Evolutionary conservation across 2,329 filamentous ascomycete species (phyloP).

Genomic region (Fusarium lyarnte): DNA sequence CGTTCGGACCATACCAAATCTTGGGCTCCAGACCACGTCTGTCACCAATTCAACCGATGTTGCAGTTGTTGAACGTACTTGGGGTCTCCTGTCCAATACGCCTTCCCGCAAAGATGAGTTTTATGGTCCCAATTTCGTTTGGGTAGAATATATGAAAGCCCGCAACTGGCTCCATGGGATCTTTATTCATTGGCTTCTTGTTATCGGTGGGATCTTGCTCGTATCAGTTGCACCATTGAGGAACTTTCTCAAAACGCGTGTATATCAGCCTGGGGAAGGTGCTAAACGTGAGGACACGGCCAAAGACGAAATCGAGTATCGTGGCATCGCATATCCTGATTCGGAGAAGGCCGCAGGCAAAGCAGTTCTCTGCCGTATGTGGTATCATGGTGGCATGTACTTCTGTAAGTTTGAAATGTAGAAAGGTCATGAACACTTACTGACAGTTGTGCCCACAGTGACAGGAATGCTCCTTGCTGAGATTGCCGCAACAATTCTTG

Average conservation of each 20-base stretch:
- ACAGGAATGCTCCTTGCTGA: slow-evolving; percentile 72
- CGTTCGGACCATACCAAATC: slow-evolving; percentile 56
- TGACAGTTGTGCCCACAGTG: slow-evolving; percentile 54
- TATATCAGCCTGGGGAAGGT: slow-evolving; percentile 66
- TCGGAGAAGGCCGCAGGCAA: slow-evolving; percentile 52
- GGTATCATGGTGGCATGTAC: slow-evolving; percentile 71
- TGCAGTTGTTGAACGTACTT: slow-evolving; percentile 67
- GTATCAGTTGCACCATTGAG: slow-evolving; percentile 58
- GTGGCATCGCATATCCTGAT: slow-evolving; percentile 72
- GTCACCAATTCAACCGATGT: slow-evolving; percentile 60
- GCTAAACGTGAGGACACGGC: slow-evolving; percentile 61
- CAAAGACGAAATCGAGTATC: slow-evolving; percentile 70
- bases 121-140: slow-evolving; percentile 71
- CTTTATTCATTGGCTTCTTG: slow-evolving; percentile 59
- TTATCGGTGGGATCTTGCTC: slow-evolving; percentile 56
- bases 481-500: slow-evolving; percentile 71
- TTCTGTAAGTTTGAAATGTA: slow-evolving; percentile 58
- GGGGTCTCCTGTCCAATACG: slow-evolving; percentile 65
- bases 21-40: slow-evolving; percentile 67
- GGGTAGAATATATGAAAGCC: slow-evolving; percentile 63
- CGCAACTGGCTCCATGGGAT: slow-evolving; percentile 62
- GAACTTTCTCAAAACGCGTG: slow-evolving; percentile 53
- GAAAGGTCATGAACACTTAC: neutral
- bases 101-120: slow-evolving; percentile 56
- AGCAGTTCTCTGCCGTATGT: slow-evolving; percentile 64